Conservation (phyloP, 176 grass and related monocot species). For the Cenchrus fungigraminus region DNA sequence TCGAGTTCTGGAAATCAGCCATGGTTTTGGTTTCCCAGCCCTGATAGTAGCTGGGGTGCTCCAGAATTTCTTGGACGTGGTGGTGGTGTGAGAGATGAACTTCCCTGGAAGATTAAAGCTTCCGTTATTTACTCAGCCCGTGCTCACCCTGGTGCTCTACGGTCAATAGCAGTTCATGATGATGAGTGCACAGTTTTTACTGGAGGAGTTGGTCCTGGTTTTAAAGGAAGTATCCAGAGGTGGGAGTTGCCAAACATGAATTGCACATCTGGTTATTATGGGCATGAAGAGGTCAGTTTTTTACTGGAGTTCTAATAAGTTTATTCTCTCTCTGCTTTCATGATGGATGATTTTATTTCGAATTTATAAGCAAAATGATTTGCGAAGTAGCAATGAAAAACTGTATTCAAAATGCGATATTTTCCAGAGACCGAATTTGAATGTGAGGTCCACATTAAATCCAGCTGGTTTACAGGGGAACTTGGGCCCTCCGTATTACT, state of each 20-base stretch:
- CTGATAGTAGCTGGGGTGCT: slow-evolving; percentile 60
- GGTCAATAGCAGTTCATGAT: slow-evolving; percentile 72
- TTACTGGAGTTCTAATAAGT: not conserved
- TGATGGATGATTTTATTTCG: slow-evolving; percentile 15
- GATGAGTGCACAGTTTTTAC: slow-evolving; percentile 93
- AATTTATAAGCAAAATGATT: not conserved
- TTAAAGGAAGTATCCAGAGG: slow-evolving; percentile 88
- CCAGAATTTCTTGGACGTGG: slow-evolving; percentile 78
- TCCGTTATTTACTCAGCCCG: slow-evolving; percentile 74
- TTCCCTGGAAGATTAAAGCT: slow-evolving; percentile 84
- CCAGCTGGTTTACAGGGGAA: not conserved
- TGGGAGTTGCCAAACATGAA: slow-evolving; percentile 91
- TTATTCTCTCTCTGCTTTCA: slow-evolving; percentile 20
- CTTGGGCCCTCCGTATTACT: not conserved
- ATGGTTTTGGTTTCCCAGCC: slow-evolving; percentile 95
- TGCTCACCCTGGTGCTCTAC: slow-evolving; percentile 79
- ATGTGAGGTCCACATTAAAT: not conserved
- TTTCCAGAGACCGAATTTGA: not conserved
- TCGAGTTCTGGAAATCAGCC: slow-evolving; percentile 58
- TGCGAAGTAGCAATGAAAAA: not conserved
- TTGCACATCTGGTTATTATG: slow-evolving; percentile 93
- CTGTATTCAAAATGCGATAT: not conserved
- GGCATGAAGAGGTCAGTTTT: slow-evolving; percentile 89
- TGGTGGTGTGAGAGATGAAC: slow-evolving; percentile 63
- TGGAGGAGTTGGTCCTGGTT: slow-evolving; percentile 90